phyloP scores from a whole-genome alignment of 495 filamentous ascomycete genomes.

The Tuber microsphaerosporum region DNA sequence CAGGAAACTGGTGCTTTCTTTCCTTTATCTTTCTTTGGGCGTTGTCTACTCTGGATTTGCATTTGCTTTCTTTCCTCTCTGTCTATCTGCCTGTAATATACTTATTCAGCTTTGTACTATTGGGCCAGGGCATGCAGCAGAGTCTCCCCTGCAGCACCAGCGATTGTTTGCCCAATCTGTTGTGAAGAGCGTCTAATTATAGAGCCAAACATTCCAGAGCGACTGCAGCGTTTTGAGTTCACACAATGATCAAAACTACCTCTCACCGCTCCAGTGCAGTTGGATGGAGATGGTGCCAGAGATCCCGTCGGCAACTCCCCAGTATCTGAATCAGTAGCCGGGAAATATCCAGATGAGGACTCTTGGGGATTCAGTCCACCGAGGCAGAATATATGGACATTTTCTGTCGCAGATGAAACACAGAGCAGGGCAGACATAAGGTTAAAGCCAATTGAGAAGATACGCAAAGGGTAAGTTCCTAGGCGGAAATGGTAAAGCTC shows the following conservation, averaged over 20 bases:
- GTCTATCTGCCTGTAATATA: too few species aligned
- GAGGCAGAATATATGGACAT: slow-evolving; percentile 92
- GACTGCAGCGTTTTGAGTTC: slow-evolving; percentile 42
- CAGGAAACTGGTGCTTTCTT: too few species aligned
- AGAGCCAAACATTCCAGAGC: slow-evolving; percentile 59
- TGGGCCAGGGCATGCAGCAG: slow-evolving; percentile 83
- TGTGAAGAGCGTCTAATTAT: slow-evolving; percentile 94
- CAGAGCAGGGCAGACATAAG: slow-evolving; percentile 84
- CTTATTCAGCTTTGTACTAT: too few species aligned
- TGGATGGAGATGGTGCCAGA: slow-evolving; percentile 36
- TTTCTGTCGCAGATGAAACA: slow-evolving; percentile 93
- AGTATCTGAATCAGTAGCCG: slow-evolving; percentile 32
- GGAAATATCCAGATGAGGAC: slow-evolving; percentile 16
- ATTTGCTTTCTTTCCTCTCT: too few species aligned
- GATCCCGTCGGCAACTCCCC: slow-evolving; percentile 34
- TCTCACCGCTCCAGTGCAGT: slow-evolving; percentile 38
- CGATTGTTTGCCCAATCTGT: slow-evolving; percentile 82
- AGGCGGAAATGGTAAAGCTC: slow-evolving; percentile 93
- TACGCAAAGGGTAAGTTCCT: slow-evolving; percentile 85
- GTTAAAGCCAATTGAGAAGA: slow-evolving; percentile 99
- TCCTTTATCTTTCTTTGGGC: too few species aligned
- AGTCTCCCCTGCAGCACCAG: slow-evolving; percentile 83
- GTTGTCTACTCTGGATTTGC: too few species aligned
- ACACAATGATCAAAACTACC: slow-evolving; percentile 39
- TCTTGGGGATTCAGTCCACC: slow-evolving; percentile 39